These are phyloP conservation scores for Piloderma croceum DNA, from an alignment of 768 basidiomycete species.

Conservation along the genomic window DNA sequence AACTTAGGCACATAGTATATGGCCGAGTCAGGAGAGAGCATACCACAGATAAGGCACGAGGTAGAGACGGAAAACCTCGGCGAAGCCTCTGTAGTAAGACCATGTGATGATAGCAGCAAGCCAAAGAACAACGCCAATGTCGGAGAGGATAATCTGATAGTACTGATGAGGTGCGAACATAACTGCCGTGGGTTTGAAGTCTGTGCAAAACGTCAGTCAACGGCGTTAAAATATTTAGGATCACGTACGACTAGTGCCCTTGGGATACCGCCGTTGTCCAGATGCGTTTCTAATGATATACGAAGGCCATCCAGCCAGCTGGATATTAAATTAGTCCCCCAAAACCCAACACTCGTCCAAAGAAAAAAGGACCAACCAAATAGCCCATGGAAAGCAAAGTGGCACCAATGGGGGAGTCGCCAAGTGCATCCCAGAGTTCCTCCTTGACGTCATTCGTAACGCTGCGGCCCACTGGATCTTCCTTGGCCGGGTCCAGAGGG, in stretches of 20 bases:
- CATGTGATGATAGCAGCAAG: slow-evolving; percentile 50
- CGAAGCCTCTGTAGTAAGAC: slow-evolving; percentile 58
- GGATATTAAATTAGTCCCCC: neutral
- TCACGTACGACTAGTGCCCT: slow-evolving; percentile 74
- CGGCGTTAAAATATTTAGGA: neutral
- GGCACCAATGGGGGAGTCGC: slow-evolving; percentile 83
- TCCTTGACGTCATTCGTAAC: slow-evolving; percentile 62
- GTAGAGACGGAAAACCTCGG: slow-evolving; percentile 73
- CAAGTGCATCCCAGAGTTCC: slow-evolving; percentile 80
- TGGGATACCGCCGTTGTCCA: slow-evolving; percentile 78
- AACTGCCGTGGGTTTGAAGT: slow-evolving; percentile 72
- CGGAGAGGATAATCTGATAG: slow-evolving; percentile 72
- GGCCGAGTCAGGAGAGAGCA: slow-evolving; percentile 1
- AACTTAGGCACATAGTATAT: slow-evolving; percentile 1
- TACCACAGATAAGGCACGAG: slow-evolving; percentile 84
- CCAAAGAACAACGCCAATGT: slow-evolving; percentile 77
- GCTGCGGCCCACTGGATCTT: slow-evolving; percentile 58
- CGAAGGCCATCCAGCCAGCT: slow-evolving; percentile 82
- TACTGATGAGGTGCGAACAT: slow-evolving; percentile 86
- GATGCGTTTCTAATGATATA: slow-evolving; percentile 82
- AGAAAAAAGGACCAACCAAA: slow-evolving; percentile 39
- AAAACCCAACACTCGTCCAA: neutral
- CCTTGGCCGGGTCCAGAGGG: slow-evolving; percentile 59
- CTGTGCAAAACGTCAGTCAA: slow-evolving; percentile 22
- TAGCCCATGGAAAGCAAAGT: slow-evolving; percentile 48